These are phyloP conservation scores for Verbena officinalis DNA, from an alignment of 257 asterid species.

Conservation along the genomic window DNA sequence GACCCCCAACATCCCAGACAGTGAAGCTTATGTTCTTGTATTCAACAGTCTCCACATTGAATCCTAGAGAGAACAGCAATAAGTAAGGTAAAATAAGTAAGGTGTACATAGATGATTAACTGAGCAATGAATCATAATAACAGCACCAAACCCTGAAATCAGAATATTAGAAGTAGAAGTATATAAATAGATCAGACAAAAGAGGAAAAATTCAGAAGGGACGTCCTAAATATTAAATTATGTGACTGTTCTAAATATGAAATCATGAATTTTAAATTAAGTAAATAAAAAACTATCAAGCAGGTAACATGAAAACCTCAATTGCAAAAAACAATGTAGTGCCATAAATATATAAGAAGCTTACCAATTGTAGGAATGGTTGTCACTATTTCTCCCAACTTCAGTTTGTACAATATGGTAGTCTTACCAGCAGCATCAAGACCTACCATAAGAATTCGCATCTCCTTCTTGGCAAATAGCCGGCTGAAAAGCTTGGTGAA, in stretches of 20 bases:
- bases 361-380: slow-evolving; percentile 81
- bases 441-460: slow-evolving; percentile 87
- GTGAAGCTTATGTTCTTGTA: slow-evolving; percentile 47
- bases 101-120: not conserved
- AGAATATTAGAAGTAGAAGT: not conserved
- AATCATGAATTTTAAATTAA: not conserved
- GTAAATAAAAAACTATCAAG: not conserved
- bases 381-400: slow-evolving; percentile 58
- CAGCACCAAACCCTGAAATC: not conserved
- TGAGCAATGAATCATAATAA: not conserved
- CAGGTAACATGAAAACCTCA: not conserved
- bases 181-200: not conserved
- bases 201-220: not conserved
- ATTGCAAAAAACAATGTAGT: not conserved
- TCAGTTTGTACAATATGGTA: slow-evolving; percentile 78
- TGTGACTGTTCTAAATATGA: not conserved
- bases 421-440: slow-evolving; percentile 92
- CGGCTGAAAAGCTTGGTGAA: slow-evolving; percentile 78
- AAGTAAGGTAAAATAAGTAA: not conserved
- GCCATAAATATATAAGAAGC: slow-evolving; percentile 22
- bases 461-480: slow-evolving; percentile 80
- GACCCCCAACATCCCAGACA: slow-evolving; percentile 50
- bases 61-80: slow-evolving; percentile 28
- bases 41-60: slow-evolving; percentile 46
- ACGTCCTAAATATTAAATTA: not conserved